phyloP scores from a whole-genome alignment of 768 basidiomycete species.

The Trametes cinnabarina region DNA sequence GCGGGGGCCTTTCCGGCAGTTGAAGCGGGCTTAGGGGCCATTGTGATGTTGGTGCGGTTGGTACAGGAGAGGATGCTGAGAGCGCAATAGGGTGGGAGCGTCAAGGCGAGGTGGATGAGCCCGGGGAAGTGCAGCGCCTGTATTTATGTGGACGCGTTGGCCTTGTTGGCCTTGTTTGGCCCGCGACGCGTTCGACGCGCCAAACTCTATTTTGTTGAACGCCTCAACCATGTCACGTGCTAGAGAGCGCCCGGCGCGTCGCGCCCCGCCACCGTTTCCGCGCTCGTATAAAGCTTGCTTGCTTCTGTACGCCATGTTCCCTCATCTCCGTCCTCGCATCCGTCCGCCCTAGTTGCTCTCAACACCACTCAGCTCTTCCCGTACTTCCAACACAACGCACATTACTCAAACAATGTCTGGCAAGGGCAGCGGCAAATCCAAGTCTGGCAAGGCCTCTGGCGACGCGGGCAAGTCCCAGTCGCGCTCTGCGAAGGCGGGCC shows the following conservation, averaged over 20 bases:
- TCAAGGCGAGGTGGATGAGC: constrained; percentile 20
- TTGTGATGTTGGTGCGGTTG: constrained; percentile 28
- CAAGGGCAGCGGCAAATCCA: constrained; percentile 57
- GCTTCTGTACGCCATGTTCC: background rate
- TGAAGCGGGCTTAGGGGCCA: constrained; percentile 76
- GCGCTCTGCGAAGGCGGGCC: constrained; percentile 72
- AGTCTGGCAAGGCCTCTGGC: constrained; percentile 61
- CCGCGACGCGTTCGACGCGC: constrained; percentile 26
- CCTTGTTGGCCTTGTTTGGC: constrained; percentile 27
- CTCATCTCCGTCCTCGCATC: constrained; percentile 11
- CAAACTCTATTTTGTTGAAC: constrained; percentile 30
- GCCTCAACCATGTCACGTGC: constrained; percentile 26
- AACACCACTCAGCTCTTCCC: background rate
- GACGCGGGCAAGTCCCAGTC: constrained; percentile 56
- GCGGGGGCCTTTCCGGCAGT: constrained; percentile 83
- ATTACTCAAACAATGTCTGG: constrained; percentile 37
- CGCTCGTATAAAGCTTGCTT: constrained; percentile 21
- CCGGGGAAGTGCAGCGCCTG: background rate
- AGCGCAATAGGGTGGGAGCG: constrained; percentile 20
- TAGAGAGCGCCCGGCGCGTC: background rate
- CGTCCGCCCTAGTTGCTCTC: constrained; percentile 12
- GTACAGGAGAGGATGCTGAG: background rate
- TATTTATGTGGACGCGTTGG: constrained; percentile 27
- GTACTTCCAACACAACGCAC: constrained; percentile 1
- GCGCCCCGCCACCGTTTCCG: background rate